A percentile compares a stretch with the other conserved stretches of the same genome.
Evolutionary conservation across 1,139 yeast species (phyloP).

Genomic region (Debaryomyces coudertii): DNA sequence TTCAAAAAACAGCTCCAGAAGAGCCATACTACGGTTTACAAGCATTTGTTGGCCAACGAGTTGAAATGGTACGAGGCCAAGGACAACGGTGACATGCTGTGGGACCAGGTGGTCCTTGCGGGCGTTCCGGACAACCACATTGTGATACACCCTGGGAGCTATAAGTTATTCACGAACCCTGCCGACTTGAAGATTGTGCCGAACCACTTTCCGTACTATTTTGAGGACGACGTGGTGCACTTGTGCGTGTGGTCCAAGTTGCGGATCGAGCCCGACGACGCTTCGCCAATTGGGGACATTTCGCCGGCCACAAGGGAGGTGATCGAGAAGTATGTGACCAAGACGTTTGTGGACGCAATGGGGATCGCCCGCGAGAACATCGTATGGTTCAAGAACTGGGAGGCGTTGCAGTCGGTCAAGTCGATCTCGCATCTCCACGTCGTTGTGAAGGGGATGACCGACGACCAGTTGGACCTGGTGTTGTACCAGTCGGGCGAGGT

Average conservation of each 20-base stretch:
- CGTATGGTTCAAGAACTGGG: conserved; percentile 67
- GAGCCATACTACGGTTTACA: conserved; percentile 33
- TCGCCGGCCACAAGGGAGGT: conserved; percentile 35
- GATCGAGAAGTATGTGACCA: conserved; percentile 43
- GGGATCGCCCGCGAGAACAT: conserved; percentile 42
- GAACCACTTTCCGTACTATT: conserved; percentile 50
- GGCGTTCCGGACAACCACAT: conserved; percentile 25
- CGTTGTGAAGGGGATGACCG: conserved; percentile 41
- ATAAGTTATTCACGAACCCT: conserved; percentile 23
- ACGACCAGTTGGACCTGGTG: conserved; percentile 23
- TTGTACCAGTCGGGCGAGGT: conserved; percentile 25
- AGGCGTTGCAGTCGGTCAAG: conserved; percentile 59
- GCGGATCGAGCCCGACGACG: conserved; percentile 34
- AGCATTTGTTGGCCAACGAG: conserved; percentile 40
- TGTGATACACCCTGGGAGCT: conserved; percentile 22
- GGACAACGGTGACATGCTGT: conserved; percentile 17
- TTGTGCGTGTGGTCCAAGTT: conserved; percentile 50
- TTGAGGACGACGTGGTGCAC: conserved; percentile 39
- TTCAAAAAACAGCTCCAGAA: conserved; percentile 37
- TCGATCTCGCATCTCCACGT: conserved; percentile 64
- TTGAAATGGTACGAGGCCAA: conserved; percentile 36
- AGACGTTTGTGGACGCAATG: conserved; percentile 48
- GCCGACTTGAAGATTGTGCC: conserved; percentile 35
- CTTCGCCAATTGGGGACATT: conserved; percentile 48
- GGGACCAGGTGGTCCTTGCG: conserved; percentile 21